These are phyloP conservation scores for Kazachstania viticola DNA, from an alignment of 805 yeast genomes.

Conservation along the genomic window DNA sequence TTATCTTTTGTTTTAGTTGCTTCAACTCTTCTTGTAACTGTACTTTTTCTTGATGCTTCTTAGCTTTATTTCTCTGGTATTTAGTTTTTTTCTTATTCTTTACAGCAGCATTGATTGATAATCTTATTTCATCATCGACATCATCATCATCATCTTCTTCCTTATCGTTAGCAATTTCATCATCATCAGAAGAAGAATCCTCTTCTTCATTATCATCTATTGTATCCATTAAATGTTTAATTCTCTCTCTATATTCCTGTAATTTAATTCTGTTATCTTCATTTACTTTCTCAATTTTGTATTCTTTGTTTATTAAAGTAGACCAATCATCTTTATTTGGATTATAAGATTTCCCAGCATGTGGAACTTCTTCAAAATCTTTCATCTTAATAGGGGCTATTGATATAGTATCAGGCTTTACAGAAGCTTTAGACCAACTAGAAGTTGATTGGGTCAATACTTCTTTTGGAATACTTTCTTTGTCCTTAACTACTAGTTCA, in stretches of 20 bases:
- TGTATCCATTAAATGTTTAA: slow-evolving; percentile 53
- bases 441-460: slow-evolving; percentile 30
- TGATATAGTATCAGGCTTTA: slow-evolving; percentile 43
- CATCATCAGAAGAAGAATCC: slow-evolving; percentile 27
- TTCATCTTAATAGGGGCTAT: slow-evolving; percentile 43
- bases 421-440: slow-evolving; percentile 42
- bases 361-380: slow-evolving; percentile 44
- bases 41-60: slow-evolving; percentile 47
- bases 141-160: slow-evolving; percentile 25
- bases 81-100: slow-evolving; percentile 61
- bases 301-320: slow-evolving; percentile 54
- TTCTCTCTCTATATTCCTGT: slow-evolving; percentile 50
- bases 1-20: slow-evolving; percentile 46
- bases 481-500: slow-evolving; percentile 12
- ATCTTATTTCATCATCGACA: slow-evolving; percentile 27
- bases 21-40: slow-evolving; percentile 46
- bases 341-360: slow-evolving; percentile 83
- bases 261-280: slow-evolving; percentile 55
- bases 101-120: slow-evolving; percentile 68
- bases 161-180: slow-evolving; percentile 27
- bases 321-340: slow-evolving; percentile 84
- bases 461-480: slow-evolving; percentile 29
- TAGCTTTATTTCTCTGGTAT: slow-evolving; percentile 62
- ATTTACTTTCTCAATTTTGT: slow-evolving; percentile 46
- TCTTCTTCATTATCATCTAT: slow-evolving; percentile 48